These are phyloP conservation scores for Neurospora tetraspora DNA, from an alignment of 495 filamentous ascomycete species.

Conservation along the genomic window DNA sequence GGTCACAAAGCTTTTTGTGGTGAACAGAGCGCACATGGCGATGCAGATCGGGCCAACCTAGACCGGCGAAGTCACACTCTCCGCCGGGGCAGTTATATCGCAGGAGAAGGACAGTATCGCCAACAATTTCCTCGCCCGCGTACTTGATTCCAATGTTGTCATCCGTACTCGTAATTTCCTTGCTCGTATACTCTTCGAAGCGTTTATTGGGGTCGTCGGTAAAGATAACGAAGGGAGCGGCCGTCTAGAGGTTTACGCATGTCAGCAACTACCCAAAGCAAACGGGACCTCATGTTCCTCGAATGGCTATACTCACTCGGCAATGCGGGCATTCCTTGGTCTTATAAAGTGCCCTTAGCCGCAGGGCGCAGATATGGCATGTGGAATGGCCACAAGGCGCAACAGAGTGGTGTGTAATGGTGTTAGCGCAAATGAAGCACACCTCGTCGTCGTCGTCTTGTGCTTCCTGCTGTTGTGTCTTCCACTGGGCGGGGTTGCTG, in stretches of 20 bases:
- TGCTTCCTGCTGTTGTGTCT: constrained; percentile 7
- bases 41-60: constrained; percentile 89
- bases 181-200: constrained; percentile 68
- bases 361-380: constrained; percentile 88
- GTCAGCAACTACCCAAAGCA: constrained; percentile 5
- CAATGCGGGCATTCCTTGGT: constrained; percentile 92
- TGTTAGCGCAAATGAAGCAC: constrained; percentile 94
- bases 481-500: not conserved
- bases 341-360: constrained; percentile 88
- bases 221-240: constrained; percentile 79
- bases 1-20: constrained; percentile 84
- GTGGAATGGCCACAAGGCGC: constrained; percentile 91
- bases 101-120: constrained; percentile 79
- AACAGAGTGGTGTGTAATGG: constrained; percentile 71
- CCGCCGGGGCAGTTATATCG: constrained; percentile 89
- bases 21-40: constrained; percentile 77
- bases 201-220: constrained; percentile 71
- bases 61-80: constrained; percentile 78
- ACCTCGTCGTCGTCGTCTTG: constrained; percentile 58
- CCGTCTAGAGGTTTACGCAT: constrained; percentile 40
- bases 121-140: constrained; percentile 73
- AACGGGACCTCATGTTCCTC: not conserved
- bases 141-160: constrained; percentile 84
- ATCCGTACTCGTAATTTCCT: constrained; percentile 65
- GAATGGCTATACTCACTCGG: constrained; percentile 47